Base-by-base conservation (phyloP, 176 grass and related monocot species). In the Sorghum bicolor region DNA sequence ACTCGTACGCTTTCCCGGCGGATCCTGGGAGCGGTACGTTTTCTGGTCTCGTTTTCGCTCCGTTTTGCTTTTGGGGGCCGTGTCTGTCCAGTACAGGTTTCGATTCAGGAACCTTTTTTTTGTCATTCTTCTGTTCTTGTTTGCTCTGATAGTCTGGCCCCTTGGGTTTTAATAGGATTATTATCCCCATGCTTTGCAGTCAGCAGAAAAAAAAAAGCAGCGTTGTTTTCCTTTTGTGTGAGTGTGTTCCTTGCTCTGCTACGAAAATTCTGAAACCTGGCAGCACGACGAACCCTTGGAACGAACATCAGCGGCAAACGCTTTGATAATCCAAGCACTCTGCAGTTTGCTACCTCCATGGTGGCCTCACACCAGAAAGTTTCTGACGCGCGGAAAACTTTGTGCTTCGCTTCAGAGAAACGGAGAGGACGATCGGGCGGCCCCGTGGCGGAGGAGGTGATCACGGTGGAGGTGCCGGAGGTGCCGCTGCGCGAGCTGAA, bases 401-500 rank as follows among this genome's bases (percentile, higher is more conserved):
- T 9, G 0, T 58, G n/a, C 1, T 61, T 61, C 1, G 61, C 61
- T 75, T 39, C 76, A 85, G 87, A 52, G 5, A 75, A 61, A 64
- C 62, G 70, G 71, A 63, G 24, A 40, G 70, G 70, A 11, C 9
- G 22, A 7, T 4, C 64, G 13, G 50, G 73, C 10, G 31, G 52
- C 8, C 47, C 77, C 0, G 83, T 11, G 0, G 20, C 41, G 55
- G 83, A 82, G 22, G 88, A 89, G n/a, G 83, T 77, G 74, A 12
- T 82, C 26, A 44, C 36, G 5, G 77, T 92, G 45, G 85, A 92
- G 39, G 90, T 82, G 61, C 90, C 75, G 43, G 86, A 81, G 36
- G 78, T 92, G 70, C 33, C 77, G 36, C 44, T 92, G 13, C 73
- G 58, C 0, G 86, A 92, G 90, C 30, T 92, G 57, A 87, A 85